Conservation (phyloP, 176 grass and related monocot species). For the Miscanthus lutarioriparius region DNA sequence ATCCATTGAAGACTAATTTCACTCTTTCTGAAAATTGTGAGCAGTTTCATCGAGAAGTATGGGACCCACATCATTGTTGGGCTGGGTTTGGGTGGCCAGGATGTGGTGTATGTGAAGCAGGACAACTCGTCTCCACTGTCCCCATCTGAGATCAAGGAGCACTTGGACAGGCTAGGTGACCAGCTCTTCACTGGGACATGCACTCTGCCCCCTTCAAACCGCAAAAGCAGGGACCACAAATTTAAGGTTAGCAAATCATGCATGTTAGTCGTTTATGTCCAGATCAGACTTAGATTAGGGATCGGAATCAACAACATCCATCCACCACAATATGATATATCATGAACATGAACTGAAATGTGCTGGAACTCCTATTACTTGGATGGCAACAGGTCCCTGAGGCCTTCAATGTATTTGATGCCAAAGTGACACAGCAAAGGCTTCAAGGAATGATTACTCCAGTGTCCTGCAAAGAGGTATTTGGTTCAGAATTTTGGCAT, state of each 20-base stretch:
- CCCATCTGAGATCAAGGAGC: constrained; percentile 66
- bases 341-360: constrained; percentile 14
- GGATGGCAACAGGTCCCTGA: constrained; percentile 50
- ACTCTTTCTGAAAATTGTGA: background rate
- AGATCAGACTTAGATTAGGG: background rate
- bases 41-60: constrained; percentile 83
- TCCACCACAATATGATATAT: background rate
- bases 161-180: constrained; percentile 79
- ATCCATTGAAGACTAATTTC: background rate
- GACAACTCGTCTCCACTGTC: constrained; percentile 63
- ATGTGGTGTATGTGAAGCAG: constrained; percentile 90
- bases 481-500: background rate
- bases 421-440: constrained; percentile 29
- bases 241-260: constrained; percentile 54
- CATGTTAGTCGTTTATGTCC: background rate
- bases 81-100: constrained; percentile 83
- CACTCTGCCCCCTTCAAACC: constrained; percentile 51
- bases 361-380: constrained; percentile 12
- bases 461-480: constrained; percentile 76
- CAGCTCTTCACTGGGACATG: constrained; percentile 90
- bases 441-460: constrained; percentile 53
- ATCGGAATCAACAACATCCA: background rate
- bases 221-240: constrained; percentile 66
- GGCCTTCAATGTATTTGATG: constrained; percentile 88
- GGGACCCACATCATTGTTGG: constrained; percentile 83